These are phyloP conservation scores for Acanthamoeba healyi DNA, from an alignment of 208 protist species.

Conservation along the genomic window DNA sequence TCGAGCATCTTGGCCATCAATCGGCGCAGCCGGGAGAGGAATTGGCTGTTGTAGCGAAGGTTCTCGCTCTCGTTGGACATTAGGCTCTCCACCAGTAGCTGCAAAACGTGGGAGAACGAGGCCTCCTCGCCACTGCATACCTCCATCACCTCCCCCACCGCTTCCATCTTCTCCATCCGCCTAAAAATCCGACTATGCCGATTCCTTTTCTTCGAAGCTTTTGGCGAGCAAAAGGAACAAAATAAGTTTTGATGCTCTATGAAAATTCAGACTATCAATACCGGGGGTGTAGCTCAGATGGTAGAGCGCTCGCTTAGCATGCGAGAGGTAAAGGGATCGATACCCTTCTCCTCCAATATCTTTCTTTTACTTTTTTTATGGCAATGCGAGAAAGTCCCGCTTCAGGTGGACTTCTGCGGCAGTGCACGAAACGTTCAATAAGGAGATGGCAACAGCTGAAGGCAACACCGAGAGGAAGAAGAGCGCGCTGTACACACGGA, in stretches of 20 bases:
- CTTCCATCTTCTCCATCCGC: background rate
- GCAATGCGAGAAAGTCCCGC: too few relatives aligned
- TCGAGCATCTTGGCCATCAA: slow-evolving; percentile 32
- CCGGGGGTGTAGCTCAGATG: too few relatives aligned
- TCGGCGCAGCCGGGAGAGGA: background rate
- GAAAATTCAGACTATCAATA: too few relatives aligned
- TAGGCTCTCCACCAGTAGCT: slow-evolving; percentile 7
- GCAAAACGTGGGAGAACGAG: slow-evolving; percentile 28
- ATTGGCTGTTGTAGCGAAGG: slow-evolving; percentile 1
- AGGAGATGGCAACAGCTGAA: too few relatives aligned
- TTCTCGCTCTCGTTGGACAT: slow-evolving; percentile 1
- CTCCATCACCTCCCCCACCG: background rate
- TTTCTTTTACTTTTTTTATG: too few relatives aligned
- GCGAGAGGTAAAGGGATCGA: background rate
- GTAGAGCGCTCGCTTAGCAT: background rate
- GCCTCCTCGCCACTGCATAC: slow-evolving; percentile 2
- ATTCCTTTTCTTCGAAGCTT: too few relatives aligned
- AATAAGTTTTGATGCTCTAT: background rate
- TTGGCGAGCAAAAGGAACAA: too few relatives aligned
- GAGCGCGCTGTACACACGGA: slow-evolving; percentile 82
- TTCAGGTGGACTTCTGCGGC: too few relatives aligned
- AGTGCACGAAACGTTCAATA: too few relatives aligned
- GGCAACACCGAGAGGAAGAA: slow-evolving; percentile 18
- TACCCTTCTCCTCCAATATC: background rate
- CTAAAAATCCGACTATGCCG: too few relatives aligned